Conservation (phyloP, 1,139 yeast genomes). For the Hemisphaericaspora subhashii region DNA sequence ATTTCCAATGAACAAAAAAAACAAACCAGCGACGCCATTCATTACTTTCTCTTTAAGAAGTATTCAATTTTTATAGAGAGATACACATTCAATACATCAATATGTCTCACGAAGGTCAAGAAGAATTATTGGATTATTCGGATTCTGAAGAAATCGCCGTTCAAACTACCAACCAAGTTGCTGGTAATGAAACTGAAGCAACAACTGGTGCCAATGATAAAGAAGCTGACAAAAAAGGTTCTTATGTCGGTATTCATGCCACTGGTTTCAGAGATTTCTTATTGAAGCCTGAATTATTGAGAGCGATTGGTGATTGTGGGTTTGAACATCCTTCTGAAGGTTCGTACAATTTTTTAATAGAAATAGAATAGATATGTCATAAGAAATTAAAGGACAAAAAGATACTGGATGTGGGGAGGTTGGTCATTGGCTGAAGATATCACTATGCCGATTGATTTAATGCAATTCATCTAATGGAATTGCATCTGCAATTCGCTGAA, state of each 20-base stretch:
- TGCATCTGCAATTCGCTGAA: too few relatives aligned
- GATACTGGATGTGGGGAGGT: not conserved
- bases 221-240: conserved; percentile 87
- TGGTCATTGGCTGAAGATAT: not conserved
- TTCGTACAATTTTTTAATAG: conserved; percentile 44
- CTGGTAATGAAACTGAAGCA: conserved; percentile 26
- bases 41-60: not conserved
- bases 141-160: conserved; percentile 95
- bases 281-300: conserved; percentile 90
- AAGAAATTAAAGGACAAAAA: not conserved
- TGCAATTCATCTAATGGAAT: too few relatives aligned
- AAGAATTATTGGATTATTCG: conserved; percentile 97
- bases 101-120: conserved; percentile 95
- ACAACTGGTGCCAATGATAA: conserved; percentile 45
- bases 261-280: conserved; percentile 98
- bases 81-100: conserved; percentile 2
- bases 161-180: conserved; percentile 56
- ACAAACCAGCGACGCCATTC: not conserved
- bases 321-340: conserved; percentile 99
- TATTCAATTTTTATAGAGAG: not conserved
- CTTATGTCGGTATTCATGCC: conserved; percentile 96
- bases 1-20: too few relatives aligned
- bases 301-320: conserved; percentile 99
- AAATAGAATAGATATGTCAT: too few relatives aligned
- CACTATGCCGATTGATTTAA: too few relatives aligned